Base-by-base conservation (phyloP, 306 rosid species). In the Citrullus colocynthis region DNA sequence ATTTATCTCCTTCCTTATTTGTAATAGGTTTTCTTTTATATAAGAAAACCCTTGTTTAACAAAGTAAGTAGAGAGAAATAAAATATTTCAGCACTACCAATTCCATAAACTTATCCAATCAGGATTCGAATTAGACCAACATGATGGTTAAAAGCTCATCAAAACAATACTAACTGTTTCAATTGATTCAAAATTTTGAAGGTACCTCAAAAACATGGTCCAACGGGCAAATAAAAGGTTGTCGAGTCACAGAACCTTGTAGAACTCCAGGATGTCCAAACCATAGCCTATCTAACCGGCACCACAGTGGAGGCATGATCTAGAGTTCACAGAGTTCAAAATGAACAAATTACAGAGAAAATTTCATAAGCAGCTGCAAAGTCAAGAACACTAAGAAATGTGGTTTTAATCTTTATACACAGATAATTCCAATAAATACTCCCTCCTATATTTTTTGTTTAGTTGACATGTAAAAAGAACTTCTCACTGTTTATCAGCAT, bases 291-390 rank as follows among this genome's bases (percentile, higher is more conserved):
- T 95, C 99, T 82, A 95, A 58, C 82, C 96, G 88, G 90, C 99
- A 95, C 99, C 99, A 95, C 62, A 95, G 81, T 81, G 96, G 99
- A 85, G 99, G 99, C 97, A 95, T 84, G 82, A 95, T 97, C 99
- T 95, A 83, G 75, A 85, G 83, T 34, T 60, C 73, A 84, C 77
- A 24, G 71, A 72, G 76, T 57, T 61, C 61, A 55, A 70, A 44
- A 57, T 55, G 78, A 24, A 45, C 2, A 11, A 61, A 81, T 77
- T 86, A 80, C 69, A 82, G 80, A 61, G 49, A 63, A 75, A 76
- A 81, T 58, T 69, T 79, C 79, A 34, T 63, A 64, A 77, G 72
- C 49, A 77, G 45, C 37, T 11, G 48, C 56, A 82, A 74, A 0
- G 15, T 28, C 74, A 20, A n/a, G 34, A 45, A 13, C 56, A 28